A percentile compares a stretch with the other conserved stretches of the same genome.
Conservation (phyloP, 1,284 basidiomycete species). For the Vanrija pseudolonga region DNA sequence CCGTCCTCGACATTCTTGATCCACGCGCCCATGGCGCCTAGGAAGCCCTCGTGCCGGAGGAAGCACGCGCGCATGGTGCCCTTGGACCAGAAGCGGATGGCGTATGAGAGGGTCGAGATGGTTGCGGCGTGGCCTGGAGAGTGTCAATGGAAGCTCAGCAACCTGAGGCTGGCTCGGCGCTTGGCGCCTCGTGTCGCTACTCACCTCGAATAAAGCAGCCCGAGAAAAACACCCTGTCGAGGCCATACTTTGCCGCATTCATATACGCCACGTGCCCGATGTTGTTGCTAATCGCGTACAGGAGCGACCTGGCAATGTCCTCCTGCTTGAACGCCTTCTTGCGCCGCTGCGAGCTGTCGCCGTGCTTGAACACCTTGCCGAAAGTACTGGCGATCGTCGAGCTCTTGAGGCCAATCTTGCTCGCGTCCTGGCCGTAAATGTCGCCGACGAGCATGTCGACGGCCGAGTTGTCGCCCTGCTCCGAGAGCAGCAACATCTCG, state of each 20-base stretch:
- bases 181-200: constrained; percentile 21
- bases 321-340: constrained; percentile 80
- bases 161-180: not conserved
- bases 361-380: constrained; percentile 95
- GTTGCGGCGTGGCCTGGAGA: constrained; percentile 85
- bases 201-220: constrained; percentile 97
- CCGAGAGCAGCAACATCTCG: constrained; percentile 96
- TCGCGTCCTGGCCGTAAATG: constrained; percentile 95
- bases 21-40: constrained; percentile 93
- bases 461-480: constrained; percentile 84
- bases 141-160: not conserved
- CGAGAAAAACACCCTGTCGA: constrained; percentile 98
- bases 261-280: constrained; percentile 99
- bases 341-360: constrained; percentile 44
- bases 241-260: constrained; percentile 98
- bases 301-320: constrained; percentile 88
- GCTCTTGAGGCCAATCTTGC: constrained; percentile 89
- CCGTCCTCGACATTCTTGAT: constrained; percentile 74
- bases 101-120: constrained; percentile 95
- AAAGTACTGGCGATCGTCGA: constrained; percentile 97
- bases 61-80: constrained; percentile 95
- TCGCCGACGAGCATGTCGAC: constrained; percentile 99
- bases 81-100: constrained; percentile 99
- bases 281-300: constrained; percentile 98
- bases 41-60: constrained; percentile 94